A percentile compares a stretch with the other conserved stretches of the same genome.
phyloP scores from a whole-genome alignment of 1,284 basidiomycete genomes.

The Trametes versicolor region DNA sequence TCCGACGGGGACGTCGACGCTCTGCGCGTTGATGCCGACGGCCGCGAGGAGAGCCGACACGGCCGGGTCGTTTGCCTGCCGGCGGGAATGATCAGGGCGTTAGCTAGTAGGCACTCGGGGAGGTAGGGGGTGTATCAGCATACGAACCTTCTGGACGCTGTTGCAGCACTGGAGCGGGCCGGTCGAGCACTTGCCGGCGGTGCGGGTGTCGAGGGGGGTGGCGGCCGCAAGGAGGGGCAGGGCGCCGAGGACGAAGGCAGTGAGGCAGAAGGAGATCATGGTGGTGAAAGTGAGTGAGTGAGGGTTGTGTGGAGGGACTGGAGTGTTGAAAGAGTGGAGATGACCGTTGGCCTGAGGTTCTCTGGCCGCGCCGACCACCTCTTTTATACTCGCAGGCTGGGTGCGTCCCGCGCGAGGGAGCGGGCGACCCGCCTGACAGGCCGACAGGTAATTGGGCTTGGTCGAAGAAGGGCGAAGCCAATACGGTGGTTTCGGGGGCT shows the following conservation, averaged over 20 bases:
- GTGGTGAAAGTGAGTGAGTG: not conserved
- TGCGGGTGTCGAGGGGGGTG: conserved; percentile 36
- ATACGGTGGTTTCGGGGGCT: not conserved
- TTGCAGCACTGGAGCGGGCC: conserved; percentile 40
- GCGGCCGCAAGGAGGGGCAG: conserved; percentile 43
- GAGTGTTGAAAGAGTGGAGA: conserved; percentile 8
- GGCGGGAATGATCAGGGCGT: not conserved
- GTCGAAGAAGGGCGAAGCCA: not conserved
- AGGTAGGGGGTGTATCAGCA: too few relatives aligned
- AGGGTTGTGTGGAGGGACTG: not conserved
- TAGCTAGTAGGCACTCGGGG: not conserved
- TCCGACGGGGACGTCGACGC: conserved; percentile 32
- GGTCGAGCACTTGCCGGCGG: conserved; percentile 31
- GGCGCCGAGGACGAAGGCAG: conserved; percentile 31
- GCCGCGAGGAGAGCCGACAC: conserved; percentile 20
- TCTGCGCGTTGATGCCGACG: conserved; percentile 34
- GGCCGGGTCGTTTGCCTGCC: not conserved
- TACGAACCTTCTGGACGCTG: conserved; percentile 30
- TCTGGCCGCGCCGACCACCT: not conserved
- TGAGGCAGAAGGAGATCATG: conserved; percentile 30
- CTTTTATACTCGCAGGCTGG: conserved; percentile 11
- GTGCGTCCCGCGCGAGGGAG: not conserved
- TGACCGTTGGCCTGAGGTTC: conserved; percentile 21
- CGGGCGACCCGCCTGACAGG: not conserved
- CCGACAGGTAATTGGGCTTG: not conserved